Evolutionary conservation across 768 basidiomycete genomes (phyloP), one percentile per base, ranked within the genome.

Genomic region (Mrakia frigida): DNA sequence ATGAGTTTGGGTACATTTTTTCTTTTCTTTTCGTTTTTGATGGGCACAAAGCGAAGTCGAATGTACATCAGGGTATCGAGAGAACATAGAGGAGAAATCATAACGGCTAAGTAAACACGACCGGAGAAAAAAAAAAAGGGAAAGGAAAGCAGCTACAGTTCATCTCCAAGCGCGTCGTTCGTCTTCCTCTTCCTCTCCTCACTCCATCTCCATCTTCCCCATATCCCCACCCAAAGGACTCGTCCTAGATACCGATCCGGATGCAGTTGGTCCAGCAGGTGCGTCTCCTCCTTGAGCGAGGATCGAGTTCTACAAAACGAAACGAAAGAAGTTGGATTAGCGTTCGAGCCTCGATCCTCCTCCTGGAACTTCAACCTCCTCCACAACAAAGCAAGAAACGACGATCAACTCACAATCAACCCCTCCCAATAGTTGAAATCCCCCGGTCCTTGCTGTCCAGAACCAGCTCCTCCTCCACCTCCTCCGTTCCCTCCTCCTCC

Each of bases 271-370:
- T 21, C 46, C 63, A 16, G 33, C 63, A 6, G 65, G 65, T 16
- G 50, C 60, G 31, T 74, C 73, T 25, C 61, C 60, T n/a, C 73
- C 73, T 67, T 74, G 73, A 46, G 73, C 65, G 43, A 74, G 65
- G 33, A 74, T 74, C 61, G 73, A 74, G 43, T 74, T 74, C 73
- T 74, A 41, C 0, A 39, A 31, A 74, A 61, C 9, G 25, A 63
- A 37, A 23, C 56, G 35, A 28, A 11, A 41, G 25, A 13, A 56
- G 11, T 28, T 6, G 52, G n/a, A 5, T 33, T 18, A 35, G 25
- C 52, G 7, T 13, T 16, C 28, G 35, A 2, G 1, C 37, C 37
- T 37, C 21, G 2, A 1, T 68, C 37, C 25, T 21, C 18, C 3
- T 2, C 13, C 6, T 2, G 1, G n/a, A n/a, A 1, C 3, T 6